Conservation (phyloP, 495 filamentous ascomycete genomes). For the Penicillium odoratum region DNA sequence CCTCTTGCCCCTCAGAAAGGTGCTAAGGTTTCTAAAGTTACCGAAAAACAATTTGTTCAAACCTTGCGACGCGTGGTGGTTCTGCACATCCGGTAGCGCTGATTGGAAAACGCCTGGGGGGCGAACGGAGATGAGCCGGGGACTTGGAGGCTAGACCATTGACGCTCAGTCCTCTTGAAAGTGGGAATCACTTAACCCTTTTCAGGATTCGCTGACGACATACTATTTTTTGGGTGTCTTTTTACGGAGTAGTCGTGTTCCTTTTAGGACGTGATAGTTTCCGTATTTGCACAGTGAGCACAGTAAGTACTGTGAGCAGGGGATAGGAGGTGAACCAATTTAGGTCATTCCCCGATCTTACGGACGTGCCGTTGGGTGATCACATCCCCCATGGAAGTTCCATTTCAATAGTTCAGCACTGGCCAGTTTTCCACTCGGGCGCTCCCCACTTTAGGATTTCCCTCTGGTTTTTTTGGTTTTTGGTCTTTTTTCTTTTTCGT, state of each 20-base stretch:
- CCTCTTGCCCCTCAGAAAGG: constrained; percentile 22
- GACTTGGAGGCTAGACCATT: not conserved
- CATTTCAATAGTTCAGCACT: constrained; percentile 22
- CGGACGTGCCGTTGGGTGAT: constrained; percentile 18
- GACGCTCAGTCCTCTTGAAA: constrained; percentile 15
- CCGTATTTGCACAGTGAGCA: no score
- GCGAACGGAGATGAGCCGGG: constrained; percentile 10
- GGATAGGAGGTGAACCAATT: not conserved
- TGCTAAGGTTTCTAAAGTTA: constrained; percentile 20
- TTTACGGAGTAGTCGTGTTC: not conserved
- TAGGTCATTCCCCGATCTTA: constrained; percentile 3
- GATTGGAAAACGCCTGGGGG: constrained; percentile 14
- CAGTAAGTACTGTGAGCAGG: no score
- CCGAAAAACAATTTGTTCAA: constrained; percentile 16
- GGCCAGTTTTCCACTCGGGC: constrained; percentile 11
- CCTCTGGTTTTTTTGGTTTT: not conserved
- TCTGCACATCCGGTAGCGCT: constrained; percentile 17
- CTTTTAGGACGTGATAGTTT: not conserved
- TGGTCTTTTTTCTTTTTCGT: not conserved
- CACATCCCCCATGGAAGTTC: constrained; percentile 13
- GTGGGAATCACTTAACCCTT: not conserved
- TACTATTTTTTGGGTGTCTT: not conserved
- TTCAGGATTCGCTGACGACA: not conserved
- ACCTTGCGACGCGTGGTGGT: constrained; percentile 22
- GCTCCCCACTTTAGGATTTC: not conserved